Conservation (phyloP, 495 filamentous ascomycete genomes). For the Penicillium argentinense region DNA sequence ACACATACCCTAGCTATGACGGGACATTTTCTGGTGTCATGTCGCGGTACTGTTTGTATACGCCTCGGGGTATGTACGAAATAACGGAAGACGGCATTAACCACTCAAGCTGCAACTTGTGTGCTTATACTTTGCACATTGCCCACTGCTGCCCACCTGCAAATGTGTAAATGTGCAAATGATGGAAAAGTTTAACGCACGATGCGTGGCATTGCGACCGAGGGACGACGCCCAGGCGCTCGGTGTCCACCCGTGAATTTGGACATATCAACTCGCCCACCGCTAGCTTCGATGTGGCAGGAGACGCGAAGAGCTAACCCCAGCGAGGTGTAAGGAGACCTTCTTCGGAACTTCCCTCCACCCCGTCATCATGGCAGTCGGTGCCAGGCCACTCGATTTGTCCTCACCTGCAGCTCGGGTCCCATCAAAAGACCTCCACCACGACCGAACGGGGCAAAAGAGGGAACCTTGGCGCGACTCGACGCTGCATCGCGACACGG, state of each 20-base stretch:
- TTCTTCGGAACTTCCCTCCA: background rate
- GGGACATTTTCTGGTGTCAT: background rate
- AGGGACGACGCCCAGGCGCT: background rate
- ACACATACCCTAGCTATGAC: background rate
- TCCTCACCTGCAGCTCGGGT: background rate
- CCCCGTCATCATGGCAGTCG: background rate
- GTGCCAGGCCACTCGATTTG: background rate
- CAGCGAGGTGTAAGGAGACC: background rate
- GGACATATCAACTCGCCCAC: conserved; percentile 24
- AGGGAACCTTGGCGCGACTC: conserved; percentile 1
- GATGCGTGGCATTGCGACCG: background rate
- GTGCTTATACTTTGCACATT: too few species aligned
- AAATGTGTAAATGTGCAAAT: too few species aligned
- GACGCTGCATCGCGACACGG: conserved; percentile 1
- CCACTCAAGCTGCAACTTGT: too few species aligned
- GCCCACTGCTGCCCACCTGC: too few species aligned
- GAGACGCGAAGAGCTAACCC: conserved; percentile 4
- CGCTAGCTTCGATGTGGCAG: conserved; percentile 13
- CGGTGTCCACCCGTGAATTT: conserved; percentile 12
- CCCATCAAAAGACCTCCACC: background rate
- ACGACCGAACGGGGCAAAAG: background rate
- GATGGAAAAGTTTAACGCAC: background rate
- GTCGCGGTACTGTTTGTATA: too few species aligned
- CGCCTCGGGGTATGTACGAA: too few species aligned
- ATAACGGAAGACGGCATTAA: too few species aligned